A percentile compares a stretch with the other conserved stretches of the same genome.
phyloP scores from a whole-genome alignment of 2,329 filamentous ascomycete species.

The Pseudogymnoascus pannorum region DNA sequence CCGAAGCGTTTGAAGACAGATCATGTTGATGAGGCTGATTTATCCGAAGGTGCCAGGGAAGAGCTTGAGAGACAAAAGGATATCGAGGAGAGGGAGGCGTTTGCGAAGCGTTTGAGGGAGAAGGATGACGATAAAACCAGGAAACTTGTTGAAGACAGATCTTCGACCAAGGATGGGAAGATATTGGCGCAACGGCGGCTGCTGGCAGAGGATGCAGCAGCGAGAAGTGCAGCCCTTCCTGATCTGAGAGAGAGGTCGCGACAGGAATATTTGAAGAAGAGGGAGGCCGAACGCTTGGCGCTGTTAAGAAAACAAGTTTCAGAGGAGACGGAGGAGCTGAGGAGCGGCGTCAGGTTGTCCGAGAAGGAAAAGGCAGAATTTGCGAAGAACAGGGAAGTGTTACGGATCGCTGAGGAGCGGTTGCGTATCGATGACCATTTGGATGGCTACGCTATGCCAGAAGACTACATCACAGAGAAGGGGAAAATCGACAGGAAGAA shows the following conservation, averaged over 20 bases:
- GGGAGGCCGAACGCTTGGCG: conserved; percentile 77
- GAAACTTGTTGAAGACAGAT: conserved; percentile 56
- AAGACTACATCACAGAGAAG: conserved; percentile 91
- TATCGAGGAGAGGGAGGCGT: conserved; percentile 68
- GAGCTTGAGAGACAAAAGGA: conserved; percentile 58
- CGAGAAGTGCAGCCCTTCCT: conserved; percentile 64
- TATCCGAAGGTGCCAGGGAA: conserved; percentile 53
- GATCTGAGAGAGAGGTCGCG: conserved; percentile 78
- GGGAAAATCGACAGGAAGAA: conserved; percentile 80
- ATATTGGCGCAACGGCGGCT: conserved; percentile 53
- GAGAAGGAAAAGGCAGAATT: conserved; percentile 81
- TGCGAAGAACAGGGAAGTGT: conserved; percentile 74
- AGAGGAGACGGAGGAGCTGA: conserved; percentile 76
- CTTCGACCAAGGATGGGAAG: conserved; percentile 45
- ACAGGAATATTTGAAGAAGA: conserved; percentile 89
- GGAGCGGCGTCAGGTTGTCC: conserved; percentile 67
- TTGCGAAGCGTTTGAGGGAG: conserved; percentile 65
- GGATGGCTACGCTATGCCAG: conserved; percentile 87
- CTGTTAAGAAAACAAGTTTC: conserved; percentile 84
- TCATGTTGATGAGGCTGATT: conserved; percentile 42
- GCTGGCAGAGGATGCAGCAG: conserved; percentile 59
- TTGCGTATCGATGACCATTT: conserved; percentile 82
- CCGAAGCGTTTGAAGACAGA: conserved; percentile 62
- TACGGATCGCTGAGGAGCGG: conserved; percentile 76
- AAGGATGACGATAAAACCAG: conserved; percentile 66